phyloP scores from a whole-genome alignment of 176 grass and related monocot genomes.

The Tillandsia fasciculata region DNA sequence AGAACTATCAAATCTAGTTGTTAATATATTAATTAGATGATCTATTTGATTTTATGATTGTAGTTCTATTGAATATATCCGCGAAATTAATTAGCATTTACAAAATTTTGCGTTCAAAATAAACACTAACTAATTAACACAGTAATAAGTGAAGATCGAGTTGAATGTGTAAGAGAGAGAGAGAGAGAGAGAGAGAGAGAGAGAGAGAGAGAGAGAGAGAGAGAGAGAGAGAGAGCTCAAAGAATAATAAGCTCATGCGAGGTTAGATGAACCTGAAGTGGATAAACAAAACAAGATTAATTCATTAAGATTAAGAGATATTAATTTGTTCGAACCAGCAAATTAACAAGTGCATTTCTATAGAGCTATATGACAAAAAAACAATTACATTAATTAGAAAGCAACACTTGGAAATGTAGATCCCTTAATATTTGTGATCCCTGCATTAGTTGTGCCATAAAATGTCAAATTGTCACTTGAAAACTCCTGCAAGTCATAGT shows the following conservation, averaged over 20 bases:
- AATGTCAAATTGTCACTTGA: background rate
- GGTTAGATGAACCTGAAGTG: background rate
- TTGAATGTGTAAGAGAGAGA: background rate
- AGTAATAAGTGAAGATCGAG: background rate
- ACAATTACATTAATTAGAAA: background rate
- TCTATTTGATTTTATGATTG: no score
- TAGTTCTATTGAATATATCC: no score
- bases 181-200: no score
- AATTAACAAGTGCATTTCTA: background rate
- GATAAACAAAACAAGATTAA: background rate
- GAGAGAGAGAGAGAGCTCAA: background rate
- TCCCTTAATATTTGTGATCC: background rate
- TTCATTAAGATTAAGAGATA: background rate
- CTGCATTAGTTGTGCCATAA: background rate
- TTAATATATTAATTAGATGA: no score
- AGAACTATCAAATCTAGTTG: no score
- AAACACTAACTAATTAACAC: no score
- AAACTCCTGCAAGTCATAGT: background rate
- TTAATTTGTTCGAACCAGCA: background rate
- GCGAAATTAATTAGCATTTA: no score
- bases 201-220: conserved; percentile 11
- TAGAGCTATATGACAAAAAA: background rate
- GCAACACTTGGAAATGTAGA: background rate
- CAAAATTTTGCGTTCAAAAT: no score
- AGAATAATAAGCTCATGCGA: no score